Conservation (phyloP, 257 asterid species). For the Nemophila menziesii region DNA sequence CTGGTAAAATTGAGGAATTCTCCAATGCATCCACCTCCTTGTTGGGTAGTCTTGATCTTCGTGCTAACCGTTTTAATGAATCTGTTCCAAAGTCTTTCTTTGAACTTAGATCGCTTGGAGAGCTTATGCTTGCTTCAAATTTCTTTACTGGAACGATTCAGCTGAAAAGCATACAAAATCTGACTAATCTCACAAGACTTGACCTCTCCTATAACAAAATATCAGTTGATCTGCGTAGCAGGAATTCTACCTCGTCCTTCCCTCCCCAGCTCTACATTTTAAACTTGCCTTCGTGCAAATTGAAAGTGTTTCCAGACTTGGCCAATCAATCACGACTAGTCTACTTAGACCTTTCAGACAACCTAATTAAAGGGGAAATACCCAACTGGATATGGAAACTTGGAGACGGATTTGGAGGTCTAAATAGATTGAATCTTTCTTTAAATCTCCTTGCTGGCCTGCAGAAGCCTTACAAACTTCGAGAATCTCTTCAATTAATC, state of each 20-base stretch:
- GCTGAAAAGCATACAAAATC: not conserved
- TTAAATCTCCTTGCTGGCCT: slow-evolving; percentile 23
- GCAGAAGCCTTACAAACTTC: slow-evolving; percentile 28
- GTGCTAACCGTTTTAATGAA: slow-evolving; percentile 13
- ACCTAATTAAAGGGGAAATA: slow-evolving; percentile 29
- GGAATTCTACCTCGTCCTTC: not conserved
- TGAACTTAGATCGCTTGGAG: not conserved
- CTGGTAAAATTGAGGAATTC: slow-evolving; percentile 24
- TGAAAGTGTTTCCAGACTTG: slow-evolving; percentile 23
- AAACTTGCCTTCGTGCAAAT: slow-evolving; percentile 30
- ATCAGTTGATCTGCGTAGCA: too few species aligned
- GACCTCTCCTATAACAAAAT: slow-evolving; percentile 12
- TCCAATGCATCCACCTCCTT: slow-evolving; percentile 11
- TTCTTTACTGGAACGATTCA: slow-evolving; percentile 7
- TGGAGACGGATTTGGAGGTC: too few species aligned
- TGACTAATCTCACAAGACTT: not conserved
- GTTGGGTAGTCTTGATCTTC: slow-evolving; percentile 27
- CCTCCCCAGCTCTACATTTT: slow-evolving; percentile 9
- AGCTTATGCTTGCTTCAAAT: slow-evolving; percentile 6
- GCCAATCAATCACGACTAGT: slow-evolving; percentile 19
- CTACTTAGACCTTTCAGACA: slow-evolving; percentile 39
- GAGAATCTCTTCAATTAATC: slow-evolving; percentile 12
- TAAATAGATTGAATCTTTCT: slow-evolving; percentile 30
- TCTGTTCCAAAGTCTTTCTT: slow-evolving; percentile 10
- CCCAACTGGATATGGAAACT: slow-evolving; percentile 50